These are phyloP conservation scores for Termitomyces titanicus DNA, from an alignment of 768 basidiomycete genomes.

Conservation along the genomic window DNA sequence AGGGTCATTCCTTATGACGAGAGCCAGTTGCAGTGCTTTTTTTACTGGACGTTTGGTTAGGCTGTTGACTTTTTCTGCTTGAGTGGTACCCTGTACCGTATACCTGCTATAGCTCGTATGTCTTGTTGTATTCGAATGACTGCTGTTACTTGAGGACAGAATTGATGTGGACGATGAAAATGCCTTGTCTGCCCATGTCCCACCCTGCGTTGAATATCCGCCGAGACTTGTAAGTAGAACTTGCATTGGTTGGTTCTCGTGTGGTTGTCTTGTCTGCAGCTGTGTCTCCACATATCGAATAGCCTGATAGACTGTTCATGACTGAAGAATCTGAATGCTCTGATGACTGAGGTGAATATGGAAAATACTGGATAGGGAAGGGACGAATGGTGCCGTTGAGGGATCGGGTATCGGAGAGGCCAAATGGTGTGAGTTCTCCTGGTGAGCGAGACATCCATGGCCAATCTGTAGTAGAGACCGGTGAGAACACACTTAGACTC, in stretches of 20 bases:
- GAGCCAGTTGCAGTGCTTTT: no score
- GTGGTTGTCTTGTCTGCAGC: not conserved
- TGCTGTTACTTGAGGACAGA: not conserved
- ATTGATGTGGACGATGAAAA: not conserved
- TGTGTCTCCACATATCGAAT: not conserved
- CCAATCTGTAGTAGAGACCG: not conserved
- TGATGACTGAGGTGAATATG: not conserved
- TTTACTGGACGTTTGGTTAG: not conserved
- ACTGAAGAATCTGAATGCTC: no score
- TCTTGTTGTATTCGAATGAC: no score
- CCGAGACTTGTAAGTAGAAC: not conserved
- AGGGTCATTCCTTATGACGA: no score
- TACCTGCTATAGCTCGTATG: not conserved
- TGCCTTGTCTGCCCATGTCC: slow-evolving; percentile 3
- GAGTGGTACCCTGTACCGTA: not conserved
- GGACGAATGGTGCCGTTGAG: not conserved
- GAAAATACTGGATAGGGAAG: not conserved
- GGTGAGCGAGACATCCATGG: slow-evolving; percentile 3
- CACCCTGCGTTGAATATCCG: slow-evolving; percentile 2
- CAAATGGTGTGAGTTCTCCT: slow-evolving; percentile 1
- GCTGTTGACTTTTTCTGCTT: not conserved
- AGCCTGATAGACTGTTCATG: slow-evolving; percentile 1
- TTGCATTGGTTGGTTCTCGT: not conserved
- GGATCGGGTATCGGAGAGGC: not conserved
- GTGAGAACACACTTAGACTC: not conserved